Percentiles rank a stretch among this genome's conserved stretches.
phyloP scores from a whole-genome alignment of 2,329 filamentous ascomycete genomes.

The Endocalyx cinctus region DNA sequence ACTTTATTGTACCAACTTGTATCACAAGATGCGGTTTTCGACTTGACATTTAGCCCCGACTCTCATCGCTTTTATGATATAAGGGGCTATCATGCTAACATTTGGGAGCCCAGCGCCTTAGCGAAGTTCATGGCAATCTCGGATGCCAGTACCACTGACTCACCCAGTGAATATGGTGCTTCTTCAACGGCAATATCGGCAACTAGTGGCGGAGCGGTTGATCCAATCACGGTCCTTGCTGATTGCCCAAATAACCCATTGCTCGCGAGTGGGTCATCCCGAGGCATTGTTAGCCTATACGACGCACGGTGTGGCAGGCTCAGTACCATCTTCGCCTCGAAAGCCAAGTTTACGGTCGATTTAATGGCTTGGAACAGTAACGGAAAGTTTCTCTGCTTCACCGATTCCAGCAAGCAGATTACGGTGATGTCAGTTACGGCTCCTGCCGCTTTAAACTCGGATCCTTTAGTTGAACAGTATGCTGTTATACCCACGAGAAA shows the following conservation, averaged over 20 bases:
- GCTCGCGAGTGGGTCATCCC: not conserved
- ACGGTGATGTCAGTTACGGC: constrained; percentile 8
- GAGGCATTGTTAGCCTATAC: not conserved
- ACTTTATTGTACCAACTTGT: constrained; percentile 22
- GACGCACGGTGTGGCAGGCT: not conserved
- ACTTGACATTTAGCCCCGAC: constrained; percentile 20
- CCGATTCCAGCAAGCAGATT: constrained; percentile 12
- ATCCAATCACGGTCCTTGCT: not conserved
- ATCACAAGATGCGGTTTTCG: constrained; percentile 19
- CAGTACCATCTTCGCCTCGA: constrained; percentile 3
- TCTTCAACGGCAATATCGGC: not conserved
- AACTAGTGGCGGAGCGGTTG: not conserved
- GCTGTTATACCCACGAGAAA: constrained; percentile 4
- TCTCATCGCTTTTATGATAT: constrained; percentile 23
- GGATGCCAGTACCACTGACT: not conserved
- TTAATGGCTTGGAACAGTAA: constrained; percentile 18
- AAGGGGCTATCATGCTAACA: constrained; percentile 21
- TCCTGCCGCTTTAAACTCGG: not conserved
- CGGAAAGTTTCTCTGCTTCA: constrained; percentile 12
- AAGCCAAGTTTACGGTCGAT: constrained; percentile 16
- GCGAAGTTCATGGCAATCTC: constrained; percentile 7
- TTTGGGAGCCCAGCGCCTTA: constrained; percentile 22
- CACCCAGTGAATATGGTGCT: not conserved
- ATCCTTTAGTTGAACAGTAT: not conserved
- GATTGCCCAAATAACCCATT: not conserved